phyloP scores from a whole-genome alignment of 139 green algal genomes.

The Axilococcus clingmanii region DNA sequence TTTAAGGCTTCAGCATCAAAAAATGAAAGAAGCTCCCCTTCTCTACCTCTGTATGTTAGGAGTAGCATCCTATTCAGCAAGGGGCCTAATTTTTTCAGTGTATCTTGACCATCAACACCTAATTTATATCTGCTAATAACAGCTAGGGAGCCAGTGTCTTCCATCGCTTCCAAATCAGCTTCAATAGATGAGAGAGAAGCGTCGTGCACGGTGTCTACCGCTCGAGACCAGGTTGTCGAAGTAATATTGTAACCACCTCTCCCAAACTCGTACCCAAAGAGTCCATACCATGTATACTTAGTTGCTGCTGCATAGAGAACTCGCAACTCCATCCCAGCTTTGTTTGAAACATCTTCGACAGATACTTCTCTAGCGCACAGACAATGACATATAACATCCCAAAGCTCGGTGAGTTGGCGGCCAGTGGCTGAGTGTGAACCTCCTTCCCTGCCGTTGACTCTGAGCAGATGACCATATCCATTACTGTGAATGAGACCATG shows the following conservation, averaged over 20 bases:
- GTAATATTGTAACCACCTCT: constrained; percentile 73
- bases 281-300: constrained; percentile 82
- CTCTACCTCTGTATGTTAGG: constrained; percentile 33
- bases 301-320: constrained; percentile 69
- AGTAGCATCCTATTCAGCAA: constrained; percentile 50
- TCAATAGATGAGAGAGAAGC: constrained; percentile 35
- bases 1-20: constrained; percentile 14
- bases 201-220: constrained; percentile 14
- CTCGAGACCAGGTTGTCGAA: constrained; percentile 7
- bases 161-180: constrained; percentile 42
- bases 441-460: constrained; percentile 69
- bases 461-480: constrained; percentile 87
- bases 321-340: constrained; percentile 82
- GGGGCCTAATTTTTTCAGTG: constrained; percentile 31
- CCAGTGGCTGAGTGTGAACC: constrained; percentile 30
- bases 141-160: constrained; percentile 18
- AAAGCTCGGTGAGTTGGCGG: constrained; percentile 79
- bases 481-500: constrained; percentile 77
- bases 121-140: constrained; percentile 48
- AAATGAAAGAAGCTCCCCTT: constrained; percentile 11
- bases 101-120: background rate
- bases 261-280: constrained; percentile 88
- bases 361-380: constrained; percentile 58
- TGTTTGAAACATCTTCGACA: constrained; percentile 91
- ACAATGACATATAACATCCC: constrained; percentile 77